Conservation (phyloP, 2,329 filamentous ascomycete species). For the Xylaria sp. region DNA sequence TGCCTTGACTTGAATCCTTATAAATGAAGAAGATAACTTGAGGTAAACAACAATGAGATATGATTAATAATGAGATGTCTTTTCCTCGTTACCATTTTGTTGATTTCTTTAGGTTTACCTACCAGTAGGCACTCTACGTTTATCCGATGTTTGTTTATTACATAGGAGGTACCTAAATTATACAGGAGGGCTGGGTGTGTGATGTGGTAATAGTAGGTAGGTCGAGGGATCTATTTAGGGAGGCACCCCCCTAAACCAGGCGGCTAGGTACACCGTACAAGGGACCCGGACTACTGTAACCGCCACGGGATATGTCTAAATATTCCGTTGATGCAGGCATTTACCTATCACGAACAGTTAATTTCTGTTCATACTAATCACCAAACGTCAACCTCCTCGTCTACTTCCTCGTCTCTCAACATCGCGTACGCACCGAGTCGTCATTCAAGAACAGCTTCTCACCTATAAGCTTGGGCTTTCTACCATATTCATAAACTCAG, state of each 20-base stretch:
- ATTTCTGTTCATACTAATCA: too few species aligned
- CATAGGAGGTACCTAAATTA: too few species aligned
- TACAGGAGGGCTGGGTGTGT: too few species aligned
- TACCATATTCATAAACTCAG: neutral
- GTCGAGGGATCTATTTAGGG: too few species aligned
- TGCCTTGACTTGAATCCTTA: neutral
- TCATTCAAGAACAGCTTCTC: neutral
- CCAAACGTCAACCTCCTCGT: neutral
- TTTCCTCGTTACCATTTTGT: neutral
- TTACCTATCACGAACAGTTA: neutral
- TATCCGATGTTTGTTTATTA: too few species aligned
- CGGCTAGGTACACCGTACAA: neutral
- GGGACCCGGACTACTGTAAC: neutral
- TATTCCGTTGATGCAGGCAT: too few species aligned
- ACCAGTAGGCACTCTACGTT: too few species aligned
- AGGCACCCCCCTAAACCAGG: neutral
- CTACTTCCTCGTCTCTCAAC: neutral
- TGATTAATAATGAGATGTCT: neutral
- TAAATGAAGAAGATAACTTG: neutral
- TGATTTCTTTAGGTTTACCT: too few species aligned
- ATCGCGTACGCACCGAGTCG: neutral
- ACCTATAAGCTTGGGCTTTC: neutral
- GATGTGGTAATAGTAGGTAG: neutral
- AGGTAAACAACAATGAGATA: neutral
- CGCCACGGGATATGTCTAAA: neutral